These are phyloP conservation scores for Xylaria sp. DNA, from an alignment of 2,329 filamentous ascomycete species.

Conservation along the genomic window DNA sequence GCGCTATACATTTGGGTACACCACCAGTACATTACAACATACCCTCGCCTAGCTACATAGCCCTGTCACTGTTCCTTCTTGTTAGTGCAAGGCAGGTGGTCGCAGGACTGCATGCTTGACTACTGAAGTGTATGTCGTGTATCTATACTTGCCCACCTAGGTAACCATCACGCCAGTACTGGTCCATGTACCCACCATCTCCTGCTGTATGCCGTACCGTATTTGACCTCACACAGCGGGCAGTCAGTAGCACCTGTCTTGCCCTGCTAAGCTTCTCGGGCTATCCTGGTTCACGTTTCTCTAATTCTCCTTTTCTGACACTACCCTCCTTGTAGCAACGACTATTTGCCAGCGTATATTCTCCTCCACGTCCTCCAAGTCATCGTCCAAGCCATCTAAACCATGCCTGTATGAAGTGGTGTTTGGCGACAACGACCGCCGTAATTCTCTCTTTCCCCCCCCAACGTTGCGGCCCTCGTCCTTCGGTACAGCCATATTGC, in stretches of 20 bases:
- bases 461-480: constrained; percentile 11
- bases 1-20: background rate
- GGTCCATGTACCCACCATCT: background rate
- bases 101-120: background rate
- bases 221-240: constrained; percentile 29
- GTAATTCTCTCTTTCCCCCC: constrained; percentile 19
- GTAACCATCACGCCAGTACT: constrained; percentile 8
- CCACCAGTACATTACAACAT: background rate
- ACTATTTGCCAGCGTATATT: constrained; percentile 25
- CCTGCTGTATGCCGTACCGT: constrained; percentile 23
- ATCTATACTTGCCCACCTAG: constrained; percentile 22
- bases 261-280: constrained; percentile 37
- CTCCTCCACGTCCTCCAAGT: constrained; percentile 17
- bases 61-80: constrained; percentile 28
- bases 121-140: background rate
- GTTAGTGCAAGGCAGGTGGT: constrained; percentile 15
- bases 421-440: constrained; percentile 33
- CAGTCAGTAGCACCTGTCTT: constrained; percentile 33
- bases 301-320: constrained; percentile 38
- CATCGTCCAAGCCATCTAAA: constrained; percentile 13
- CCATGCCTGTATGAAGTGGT: constrained; percentile 38
- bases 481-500: constrained; percentile 14
- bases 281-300: constrained; percentile 37
- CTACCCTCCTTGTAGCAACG: constrained; percentile 32
- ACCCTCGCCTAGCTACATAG: background rate